phyloP scores from a whole-genome alignment of 2,329 filamentous ascomycete species.

The Ceratocystis diversiconidia region DNA sequence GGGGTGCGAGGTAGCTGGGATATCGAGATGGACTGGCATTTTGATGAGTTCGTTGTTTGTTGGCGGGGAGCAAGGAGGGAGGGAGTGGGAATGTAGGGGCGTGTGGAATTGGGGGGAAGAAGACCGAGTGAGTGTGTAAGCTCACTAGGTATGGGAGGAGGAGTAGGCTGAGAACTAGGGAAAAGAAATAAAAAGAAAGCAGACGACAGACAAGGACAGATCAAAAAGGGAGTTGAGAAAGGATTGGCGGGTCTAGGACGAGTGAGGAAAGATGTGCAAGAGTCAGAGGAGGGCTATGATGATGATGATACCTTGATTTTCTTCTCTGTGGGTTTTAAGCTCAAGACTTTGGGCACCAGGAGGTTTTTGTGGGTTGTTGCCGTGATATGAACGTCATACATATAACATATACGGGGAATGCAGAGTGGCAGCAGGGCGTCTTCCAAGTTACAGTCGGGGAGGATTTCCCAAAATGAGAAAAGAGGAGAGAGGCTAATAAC shows the following conservation, averaged over 20 bases:
- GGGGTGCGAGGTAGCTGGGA: conserved; percentile 31
- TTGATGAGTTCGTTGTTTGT: conserved; percentile 12
- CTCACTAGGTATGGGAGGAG: neutral
- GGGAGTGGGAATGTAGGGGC: neutral
- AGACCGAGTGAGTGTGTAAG: neutral
- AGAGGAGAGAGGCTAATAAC: conserved; percentile 2
- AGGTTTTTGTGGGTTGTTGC: neutral
- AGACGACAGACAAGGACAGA: neutral
- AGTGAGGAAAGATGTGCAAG: conserved; percentile 4
- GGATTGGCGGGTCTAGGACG: neutral
- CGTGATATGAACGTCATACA: conserved; percentile 3
- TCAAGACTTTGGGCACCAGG: neutral
- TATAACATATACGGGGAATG: neutral
- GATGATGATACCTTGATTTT: neutral
- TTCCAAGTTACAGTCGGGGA: neutral
- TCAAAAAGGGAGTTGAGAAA: conserved; percentile 1
- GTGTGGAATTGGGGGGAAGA: conserved; percentile 2
- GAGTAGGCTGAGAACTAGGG: conserved; percentile 1
- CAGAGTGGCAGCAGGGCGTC: neutral
- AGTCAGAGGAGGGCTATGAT: neutral
- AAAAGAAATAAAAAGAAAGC: neutral
- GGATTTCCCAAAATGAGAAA: conserved; percentile 4
- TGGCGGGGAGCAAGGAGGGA: conserved; percentile 6
- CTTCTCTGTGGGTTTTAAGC: neutral
- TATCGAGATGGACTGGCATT: conserved; percentile 36